Evolutionary conservation across 495 filamentous ascomycete genomes (phyloP).

Genomic region (Saxophila tyrrhenica): DNA sequence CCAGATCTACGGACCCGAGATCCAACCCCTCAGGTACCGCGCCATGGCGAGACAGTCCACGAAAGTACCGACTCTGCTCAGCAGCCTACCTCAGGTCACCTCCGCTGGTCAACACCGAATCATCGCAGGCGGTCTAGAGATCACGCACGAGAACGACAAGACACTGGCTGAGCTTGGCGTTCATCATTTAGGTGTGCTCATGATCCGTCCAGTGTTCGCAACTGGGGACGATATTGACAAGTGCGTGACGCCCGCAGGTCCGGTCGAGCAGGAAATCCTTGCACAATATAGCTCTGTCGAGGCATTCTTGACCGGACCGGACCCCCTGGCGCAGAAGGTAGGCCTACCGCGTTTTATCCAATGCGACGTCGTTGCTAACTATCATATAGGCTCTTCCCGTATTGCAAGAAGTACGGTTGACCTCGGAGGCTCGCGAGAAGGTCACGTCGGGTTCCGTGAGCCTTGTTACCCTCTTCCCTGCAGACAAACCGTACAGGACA

Average conservation of each 20-base stretch:
- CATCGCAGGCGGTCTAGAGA: slow-evolving; percentile 6
- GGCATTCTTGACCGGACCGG: slow-evolving; percentile 48
- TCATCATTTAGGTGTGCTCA: slow-evolving; percentile 5
- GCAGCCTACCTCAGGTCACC: neutral
- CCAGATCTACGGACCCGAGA: slow-evolving; percentile 4
- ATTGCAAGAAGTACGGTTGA: slow-evolving; percentile 17
- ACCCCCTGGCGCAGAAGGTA: neutral
- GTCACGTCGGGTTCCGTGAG: slow-evolving; percentile 3
- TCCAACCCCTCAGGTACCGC: neutral
- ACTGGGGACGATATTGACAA: slow-evolving; percentile 4
- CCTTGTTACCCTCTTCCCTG: slow-evolving; percentile 9
- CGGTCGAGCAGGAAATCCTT: slow-evolving; percentile 36
- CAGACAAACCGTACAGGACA: slow-evolving; percentile 1
- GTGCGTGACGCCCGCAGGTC: slow-evolving; percentile 8
- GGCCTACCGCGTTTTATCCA: slow-evolving; percentile 43
- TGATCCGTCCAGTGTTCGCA: slow-evolving; percentile 9
- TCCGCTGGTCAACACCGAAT: slow-evolving; percentile 3
- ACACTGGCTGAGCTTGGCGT: slow-evolving; percentile 7
- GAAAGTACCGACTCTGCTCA: slow-evolving; percentile 5
- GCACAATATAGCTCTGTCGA: slow-evolving; percentile 81
- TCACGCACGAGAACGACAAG: slow-evolving; percentile 1
- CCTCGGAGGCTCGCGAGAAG: slow-evolving; percentile 7
- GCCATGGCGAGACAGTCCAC: neutral
- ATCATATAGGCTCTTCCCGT: slow-evolving; percentile 20
- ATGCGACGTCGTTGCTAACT: slow-evolving; percentile 13